Conservation (phyloP, 1,284 basidiomycete species). For the Lentinula novae-zelandiae region DNA sequence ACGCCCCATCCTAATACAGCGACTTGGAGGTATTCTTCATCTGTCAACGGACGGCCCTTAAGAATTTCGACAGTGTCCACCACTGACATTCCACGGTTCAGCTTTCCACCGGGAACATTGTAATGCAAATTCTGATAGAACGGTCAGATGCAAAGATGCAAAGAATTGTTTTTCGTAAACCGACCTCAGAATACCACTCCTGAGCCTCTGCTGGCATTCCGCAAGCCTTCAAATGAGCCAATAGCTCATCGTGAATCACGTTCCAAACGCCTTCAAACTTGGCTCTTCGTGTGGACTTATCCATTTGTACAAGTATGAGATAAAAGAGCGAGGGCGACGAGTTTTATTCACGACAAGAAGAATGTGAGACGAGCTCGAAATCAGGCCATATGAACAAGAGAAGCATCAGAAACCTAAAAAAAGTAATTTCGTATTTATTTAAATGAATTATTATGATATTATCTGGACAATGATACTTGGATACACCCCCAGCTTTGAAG, state of each 20-base stretch:
- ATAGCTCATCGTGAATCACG: conserved; percentile 53
- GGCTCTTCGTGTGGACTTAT: conserved; percentile 41
- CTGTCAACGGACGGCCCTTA: conserved; percentile 61
- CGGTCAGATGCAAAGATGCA: neutral
- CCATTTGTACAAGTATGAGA: neutral
- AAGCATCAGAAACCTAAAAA: no score
- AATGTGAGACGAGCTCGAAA: no score
- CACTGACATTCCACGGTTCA: conserved; percentile 94
- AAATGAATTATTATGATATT: no score
- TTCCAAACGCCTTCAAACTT: conserved; percentile 52
- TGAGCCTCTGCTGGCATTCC: conserved; percentile 80
- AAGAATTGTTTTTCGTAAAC: conserved; percentile 20
- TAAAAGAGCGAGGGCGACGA: neutral
- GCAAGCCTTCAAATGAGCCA: conserved; percentile 62
- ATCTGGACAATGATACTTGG: no score
- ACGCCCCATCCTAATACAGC: conserved; percentile 96
- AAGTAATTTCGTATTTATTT: no score
- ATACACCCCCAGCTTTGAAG: no score
- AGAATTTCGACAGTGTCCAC: conserved; percentile 93
- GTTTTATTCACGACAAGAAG: neutral
- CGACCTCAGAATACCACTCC: conserved; percentile 76
- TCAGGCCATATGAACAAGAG: no score
- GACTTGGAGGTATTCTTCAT: conserved; percentile 87
- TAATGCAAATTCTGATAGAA: conserved; percentile 77
- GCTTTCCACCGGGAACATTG: conserved; percentile 95